Percentiles rank a stretch among this genome's conserved stretches.
Evolutionary conservation across 1,284 basidiomycete genomes (phyloP).

Genomic region (Melampsora larici-populina): DNA sequence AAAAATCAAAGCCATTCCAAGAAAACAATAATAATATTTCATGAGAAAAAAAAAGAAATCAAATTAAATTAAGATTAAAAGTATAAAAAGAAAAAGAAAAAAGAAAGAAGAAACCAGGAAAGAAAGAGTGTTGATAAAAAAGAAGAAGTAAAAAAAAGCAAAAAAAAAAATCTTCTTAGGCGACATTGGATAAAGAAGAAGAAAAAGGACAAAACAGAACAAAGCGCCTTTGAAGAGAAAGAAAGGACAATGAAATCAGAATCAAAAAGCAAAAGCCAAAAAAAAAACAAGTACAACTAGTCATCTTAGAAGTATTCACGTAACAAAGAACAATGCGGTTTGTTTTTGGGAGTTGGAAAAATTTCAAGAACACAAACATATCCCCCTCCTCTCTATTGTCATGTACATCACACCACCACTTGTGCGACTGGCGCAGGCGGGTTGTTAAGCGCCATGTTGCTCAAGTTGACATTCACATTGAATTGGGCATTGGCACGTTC

Average conservation of each 20-base stretch:
- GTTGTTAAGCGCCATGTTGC: slow-evolving; percentile 34
- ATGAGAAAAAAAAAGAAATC: background rate
- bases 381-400: background rate
- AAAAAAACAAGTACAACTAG: background rate
- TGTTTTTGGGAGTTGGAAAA: background rate
- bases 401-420: slow-evolving; percentile 2
- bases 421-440: slow-evolving; percentile 11
- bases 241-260: background rate
- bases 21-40: background rate
- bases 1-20: background rate
- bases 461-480: slow-evolving; percentile 24
- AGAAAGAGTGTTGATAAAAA: background rate
- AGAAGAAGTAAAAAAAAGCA: background rate
- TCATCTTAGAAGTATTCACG: background rate
- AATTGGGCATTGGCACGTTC: slow-evolving; percentile 36
- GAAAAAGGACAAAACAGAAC: background rate
- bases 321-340: slow-evolving; percentile 7
- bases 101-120: background rate
- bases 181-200: background rate
- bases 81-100: no score
- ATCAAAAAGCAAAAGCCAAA: background rate
- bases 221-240: background rate
- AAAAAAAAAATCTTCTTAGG: no score
- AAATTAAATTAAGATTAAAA: background rate
- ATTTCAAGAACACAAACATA: background rate